These are phyloP conservation scores for Helenozyma baotianmanensis DNA, from an alignment of 805 yeast species.

Conservation along the genomic window DNA sequence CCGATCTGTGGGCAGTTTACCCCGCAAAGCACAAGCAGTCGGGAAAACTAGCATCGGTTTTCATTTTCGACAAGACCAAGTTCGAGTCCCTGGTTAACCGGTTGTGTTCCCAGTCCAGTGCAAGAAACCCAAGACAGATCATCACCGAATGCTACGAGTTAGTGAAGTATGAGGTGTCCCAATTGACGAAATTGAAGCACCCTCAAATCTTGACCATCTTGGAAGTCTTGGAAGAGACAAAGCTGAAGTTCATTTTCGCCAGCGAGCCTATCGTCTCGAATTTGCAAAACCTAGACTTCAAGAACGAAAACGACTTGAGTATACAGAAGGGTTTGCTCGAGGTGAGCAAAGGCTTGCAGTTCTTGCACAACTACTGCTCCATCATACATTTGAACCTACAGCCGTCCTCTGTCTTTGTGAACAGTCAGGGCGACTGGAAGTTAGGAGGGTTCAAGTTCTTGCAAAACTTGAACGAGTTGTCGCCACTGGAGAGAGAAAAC, in stretches of 20 bases:
- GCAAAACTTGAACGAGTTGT: conserved; percentile 47
- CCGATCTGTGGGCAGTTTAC: conserved; percentile 80
- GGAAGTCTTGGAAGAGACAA: conserved; percentile 88
- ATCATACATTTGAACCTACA: conserved; percentile 73
- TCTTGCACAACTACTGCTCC: conserved; percentile 73
- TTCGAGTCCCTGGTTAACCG: conserved; percentile 51
- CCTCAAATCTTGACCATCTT: conserved; percentile 80
- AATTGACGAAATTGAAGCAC: conserved; percentile 78
- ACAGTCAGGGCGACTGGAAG: conserved; percentile 91
- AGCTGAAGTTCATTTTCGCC: conserved; percentile 72
- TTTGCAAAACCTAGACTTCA: conserved; percentile 34
- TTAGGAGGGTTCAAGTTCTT: conserved; percentile 61
- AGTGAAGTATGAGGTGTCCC: conserved; percentile 62
- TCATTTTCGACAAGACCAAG: conserved; percentile 78
- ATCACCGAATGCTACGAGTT: conserved; percentile 62
- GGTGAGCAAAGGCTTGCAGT: conserved; percentile 70
- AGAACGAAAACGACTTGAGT: conserved; percentile 59
- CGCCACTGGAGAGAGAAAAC: conserved; percentile 47
- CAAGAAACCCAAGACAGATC: conserved; percentile 45
- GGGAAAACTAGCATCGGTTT: conserved; percentile 69
- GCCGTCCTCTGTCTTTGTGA: conserved; percentile 74
- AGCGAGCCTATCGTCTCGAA: conserved; percentile 71
- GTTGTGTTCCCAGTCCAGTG: conserved; percentile 27
- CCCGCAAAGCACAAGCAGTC: conserved; percentile 73
- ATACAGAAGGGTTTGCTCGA: conserved; percentile 82